Evolutionary conservation across 495 filamentous ascomycete genomes (phyloP), one percentile per base, ranked within the genome.

Genomic region (Penicillium turbatum): DNA sequence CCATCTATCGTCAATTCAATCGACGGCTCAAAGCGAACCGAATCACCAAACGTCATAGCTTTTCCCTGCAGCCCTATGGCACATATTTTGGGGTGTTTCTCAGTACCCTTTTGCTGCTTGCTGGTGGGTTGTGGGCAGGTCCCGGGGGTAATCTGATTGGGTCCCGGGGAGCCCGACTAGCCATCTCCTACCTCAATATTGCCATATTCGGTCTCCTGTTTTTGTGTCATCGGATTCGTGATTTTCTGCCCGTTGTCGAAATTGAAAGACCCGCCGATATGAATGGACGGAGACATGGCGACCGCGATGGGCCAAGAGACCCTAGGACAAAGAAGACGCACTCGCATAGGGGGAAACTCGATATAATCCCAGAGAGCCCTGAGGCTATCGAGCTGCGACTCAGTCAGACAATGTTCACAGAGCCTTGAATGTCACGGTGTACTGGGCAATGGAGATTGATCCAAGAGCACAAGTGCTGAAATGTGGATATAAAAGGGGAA

Each of bases 111-210:
- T 63, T 86, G 29, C 68, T 71, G 13, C 48, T 85, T 4, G 60
- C 79, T 56, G 82, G 82, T 47, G 79, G 81, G 0, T 79, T 82
- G 55, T 68, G 75, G 27, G 74, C 76, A 24, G 82, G 79, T 55
- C 76, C 78, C 41, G 64, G 66, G 5, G 56, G 44, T 11, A 58
- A 12, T 65, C 66, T n/a, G 63, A 72, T 47, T 77, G 79, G 66
- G 64, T 68, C 60, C 57, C 71, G 32, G 65, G 66, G 21, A 8
- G 26, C 41, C 31, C 72, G 76, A 41, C 78, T 85, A 57, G 60
- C 86, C 19, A 75, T 79, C 10, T 76, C 82, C 26, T 87, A 88
- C 47, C 74, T 83, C 51, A 80, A 83, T 11, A 70, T 89, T 6
- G 76, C 75, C 2, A 71, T 85, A 53, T 86, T 85, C 58, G 61